Conservation (phyloP, 495 filamentous ascomycete genomes). For the Extremus antarcticus region DNA sequence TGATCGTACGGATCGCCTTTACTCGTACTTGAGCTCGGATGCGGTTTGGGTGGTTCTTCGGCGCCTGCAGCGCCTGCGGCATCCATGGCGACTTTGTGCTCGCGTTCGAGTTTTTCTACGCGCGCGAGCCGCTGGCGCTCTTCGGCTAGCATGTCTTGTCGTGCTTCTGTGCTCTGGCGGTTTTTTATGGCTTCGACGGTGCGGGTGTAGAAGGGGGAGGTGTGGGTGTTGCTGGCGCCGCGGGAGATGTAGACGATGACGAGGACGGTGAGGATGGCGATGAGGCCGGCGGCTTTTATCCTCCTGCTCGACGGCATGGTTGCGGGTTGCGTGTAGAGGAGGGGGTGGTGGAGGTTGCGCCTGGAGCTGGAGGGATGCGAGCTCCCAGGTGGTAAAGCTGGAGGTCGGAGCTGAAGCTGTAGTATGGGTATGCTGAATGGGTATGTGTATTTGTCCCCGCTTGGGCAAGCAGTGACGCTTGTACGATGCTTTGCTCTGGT, state of each 20-base stretch:
- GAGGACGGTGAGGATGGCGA: conserved; percentile 46
- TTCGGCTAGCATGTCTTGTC: conserved; percentile 29
- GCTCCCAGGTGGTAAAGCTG: neutral
- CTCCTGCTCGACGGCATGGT: conserved; percentile 64
- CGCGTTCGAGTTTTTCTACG: conserved; percentile 14
- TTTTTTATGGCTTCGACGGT: conserved; percentile 40
- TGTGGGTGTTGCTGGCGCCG: conserved; percentile 30
- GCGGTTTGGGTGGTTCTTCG: neutral
- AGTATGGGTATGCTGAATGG: too few species aligned
- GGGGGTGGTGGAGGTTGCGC: neutral
- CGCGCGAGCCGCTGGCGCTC: conserved; percentile 19
- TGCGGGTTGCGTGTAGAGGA: neutral
- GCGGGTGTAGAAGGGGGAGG: conserved; percentile 45
- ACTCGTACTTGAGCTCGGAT: conserved; percentile 16
- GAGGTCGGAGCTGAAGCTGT: too few species aligned
- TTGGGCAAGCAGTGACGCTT: too few species aligned
- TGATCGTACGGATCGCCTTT: neutral
- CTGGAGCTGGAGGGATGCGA: neutral
- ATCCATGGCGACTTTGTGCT: conserved; percentile 14
- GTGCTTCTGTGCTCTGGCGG: conserved; percentile 20
- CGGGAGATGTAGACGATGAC: conserved; percentile 51
- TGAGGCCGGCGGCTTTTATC: conserved; percentile 47
- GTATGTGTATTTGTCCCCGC: too few species aligned
- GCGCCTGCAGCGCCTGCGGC: conserved; percentile 1
- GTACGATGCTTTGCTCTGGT: too few species aligned